Base-by-base conservation (phyloP, 2,329 filamentous ascomycete genomes). In the Sporothrix euskadiensis region DNA sequence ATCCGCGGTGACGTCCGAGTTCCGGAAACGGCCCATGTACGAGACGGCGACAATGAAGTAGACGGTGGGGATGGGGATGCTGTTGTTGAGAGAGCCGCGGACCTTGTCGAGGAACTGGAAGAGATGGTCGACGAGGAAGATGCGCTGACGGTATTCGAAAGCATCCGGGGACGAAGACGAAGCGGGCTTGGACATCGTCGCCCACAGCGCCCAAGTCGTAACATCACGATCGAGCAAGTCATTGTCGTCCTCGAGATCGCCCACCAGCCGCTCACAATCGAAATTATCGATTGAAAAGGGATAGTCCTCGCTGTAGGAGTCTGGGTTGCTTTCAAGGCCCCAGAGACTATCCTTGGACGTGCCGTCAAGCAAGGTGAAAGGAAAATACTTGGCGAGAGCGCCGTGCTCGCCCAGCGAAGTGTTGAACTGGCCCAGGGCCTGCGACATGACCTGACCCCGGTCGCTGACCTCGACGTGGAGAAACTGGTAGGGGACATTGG, bases 261-360 rank as follows among this genome's bases (percentile, higher is more conserved):
- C 26, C 7, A 74, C 65, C 0, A 76, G 69, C 19, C n/a, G 32
- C 22, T 75, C 65, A 49, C 74, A 75, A 72, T 77, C 74, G 19
- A 77, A 71, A 70, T 77, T 77, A 71, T 76, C 73, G n/a, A 74
- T 39, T 4, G 74, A 75, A 49, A 35, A 71, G 6, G 76, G 76
- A 12, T 73, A 76, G 44, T 63, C 75, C 6, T 63, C 57, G 22
- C 41, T 14, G 30, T 39, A 75, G 3, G 19, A 8, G 2, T 22
- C 8, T 12, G 65, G 35, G 30, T 71, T 14, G 41, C 44, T 1
- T 2, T 16, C 12, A 41, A 63, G 49, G 19, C 63, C 26, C 75
- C 75, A 76, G 3, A 49, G 7, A 14, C 57, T 49, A 14, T 19
- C 16, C 6, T 16, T 35, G 9, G 39, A 10, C 32, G 16, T 35